Evolutionary conservation across 352 stramenopile genomes (phyloP).

Genomic region (Phytophthora cryptogea): DNA sequence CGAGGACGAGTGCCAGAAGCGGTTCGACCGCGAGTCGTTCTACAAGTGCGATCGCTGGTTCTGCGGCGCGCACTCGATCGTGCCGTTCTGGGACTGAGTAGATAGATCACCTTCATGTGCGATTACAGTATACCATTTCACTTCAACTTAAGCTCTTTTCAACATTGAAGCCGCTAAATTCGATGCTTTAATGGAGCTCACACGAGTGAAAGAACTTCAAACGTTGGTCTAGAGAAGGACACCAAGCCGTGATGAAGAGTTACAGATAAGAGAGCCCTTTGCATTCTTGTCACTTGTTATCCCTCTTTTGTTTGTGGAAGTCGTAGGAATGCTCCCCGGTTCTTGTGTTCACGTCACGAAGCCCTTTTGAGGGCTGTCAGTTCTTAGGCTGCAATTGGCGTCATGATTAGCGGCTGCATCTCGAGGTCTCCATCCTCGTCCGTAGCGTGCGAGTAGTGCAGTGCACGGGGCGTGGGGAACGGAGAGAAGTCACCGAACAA

Average conservation of each 20-base stretch:
- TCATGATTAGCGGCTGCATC: conserved; percentile 30
- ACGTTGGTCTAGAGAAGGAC: no score
- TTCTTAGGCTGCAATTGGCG: conserved; percentile 22
- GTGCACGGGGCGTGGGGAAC: conserved; percentile 4
- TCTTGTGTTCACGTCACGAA: conserved; percentile 10
- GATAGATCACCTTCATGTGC: conserved; percentile 5
- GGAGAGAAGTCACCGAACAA: conserved; percentile 20
- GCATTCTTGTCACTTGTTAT: neutral
- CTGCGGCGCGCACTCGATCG: conserved; percentile 59
- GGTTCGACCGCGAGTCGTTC: conserved; percentile 53
- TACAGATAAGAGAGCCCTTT: conserved; percentile 1
- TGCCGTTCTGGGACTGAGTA: conserved; percentile 29
- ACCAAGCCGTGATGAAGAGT: conserved; percentile 11
- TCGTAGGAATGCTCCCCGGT: conserved; percentile 17
- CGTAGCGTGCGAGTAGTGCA: conserved; percentile 18
- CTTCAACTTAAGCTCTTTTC: conserved; percentile 5
- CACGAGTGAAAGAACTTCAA: no score
- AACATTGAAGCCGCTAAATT: no score
- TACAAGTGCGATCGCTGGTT: conserved; percentile 84
- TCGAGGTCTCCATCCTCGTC: conserved; percentile 21
- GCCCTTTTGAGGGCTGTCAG: neutral
- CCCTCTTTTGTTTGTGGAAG: conserved; percentile 20
- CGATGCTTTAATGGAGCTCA: no score
- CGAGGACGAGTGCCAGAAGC: conserved; percentile 45
- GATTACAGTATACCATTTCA: neutral